Base-by-base conservation (phyloP, 202 grass and related monocot genomes). In the Thinopyrum obtusiflorum region DNA sequence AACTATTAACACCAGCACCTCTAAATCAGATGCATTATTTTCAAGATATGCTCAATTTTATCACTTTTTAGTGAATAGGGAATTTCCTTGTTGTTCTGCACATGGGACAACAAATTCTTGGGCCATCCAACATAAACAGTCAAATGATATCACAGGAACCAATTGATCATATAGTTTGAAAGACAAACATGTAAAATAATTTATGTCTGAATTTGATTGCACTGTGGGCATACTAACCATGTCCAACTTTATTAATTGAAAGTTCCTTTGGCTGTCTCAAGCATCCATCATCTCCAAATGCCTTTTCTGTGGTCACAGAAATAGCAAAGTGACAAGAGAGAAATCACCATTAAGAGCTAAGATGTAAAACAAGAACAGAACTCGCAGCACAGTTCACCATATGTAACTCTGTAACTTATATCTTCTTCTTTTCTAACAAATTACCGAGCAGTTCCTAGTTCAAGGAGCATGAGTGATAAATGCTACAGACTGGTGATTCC, bases 191-290 rank as follows among this genome's bases (percentile, higher is more conserved):
- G 26, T 17, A 76, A 69, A 61, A 36, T 26, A 8, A 6, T 84
- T 62, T 39, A 0, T 86, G 15, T 26, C 23, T 86, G 55, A 86
- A 78, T 40, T 26, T 78, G 29, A 37, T 53, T 29, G 23, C 42
- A 44, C 3, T 0, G 8, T 78, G 47, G 27, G 36, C 5, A 88
- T 63, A 92, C 93, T 91, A 86, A 98, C 93, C 96, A 61, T 98
- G 96, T 21, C 96, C 93, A 67, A 96, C 93, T 94, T 95, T 98
- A 87, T 95, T 98, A 67, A 98, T 98, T 63, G 96, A 98, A 57
- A 98, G 84, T 88, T 98, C 93, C 76, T 95, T 98, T 75, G 90
- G 77, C 78, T 96, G 96, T 73, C 90, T 93, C 88, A 98, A 88
- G 65, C 55, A 89, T 81, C 96, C 96, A 88, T 95, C 90, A 60